A percentile compares a stretch with the other conserved stretches of the same genome.
phyloP scores from a whole-genome alignment of 108 stramenopile genomes.

The Fistulifera pelliculosa region DNA sequence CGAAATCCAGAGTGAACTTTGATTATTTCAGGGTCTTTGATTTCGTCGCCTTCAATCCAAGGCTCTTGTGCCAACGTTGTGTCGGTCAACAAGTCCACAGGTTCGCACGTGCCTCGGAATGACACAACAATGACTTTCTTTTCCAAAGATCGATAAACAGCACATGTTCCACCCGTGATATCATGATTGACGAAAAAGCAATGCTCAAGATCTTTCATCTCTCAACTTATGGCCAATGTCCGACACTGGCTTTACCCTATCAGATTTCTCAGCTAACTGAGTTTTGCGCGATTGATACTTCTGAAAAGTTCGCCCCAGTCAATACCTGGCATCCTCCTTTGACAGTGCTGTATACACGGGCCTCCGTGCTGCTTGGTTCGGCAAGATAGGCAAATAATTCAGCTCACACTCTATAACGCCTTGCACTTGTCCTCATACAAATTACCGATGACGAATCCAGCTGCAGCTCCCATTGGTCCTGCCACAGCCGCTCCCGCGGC shows the following conservation, averaged over 20 bases:
- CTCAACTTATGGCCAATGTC: constrained; percentile 1
- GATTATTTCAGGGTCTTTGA: constrained; percentile 19
- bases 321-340: constrained; percentile 71
- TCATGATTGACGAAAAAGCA: constrained; percentile 77
- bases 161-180: constrained; percentile 62
- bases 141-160: constrained; percentile 60
- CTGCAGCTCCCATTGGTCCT: constrained; percentile 78
- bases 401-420: constrained; percentile 47
- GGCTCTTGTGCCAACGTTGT: constrained; percentile 61
- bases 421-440: constrained; percentile 68
- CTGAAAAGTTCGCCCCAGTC: constrained; percentile 66
- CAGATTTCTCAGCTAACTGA: not conserved
- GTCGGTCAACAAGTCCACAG: constrained; percentile 74
- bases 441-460: constrained; percentile 50
- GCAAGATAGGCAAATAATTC: constrained; percentile 60
- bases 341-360: constrained; percentile 41
- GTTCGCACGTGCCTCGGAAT: constrained; percentile 75
- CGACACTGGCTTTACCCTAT: not conserved
- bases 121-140: constrained; percentile 54
- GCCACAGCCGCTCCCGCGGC: constrained; percentile 73
- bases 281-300: constrained; percentile 4
- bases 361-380: constrained; percentile 13
- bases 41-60: constrained; percentile 75
- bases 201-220: constrained; percentile 51
- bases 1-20: constrained; percentile 79